A percentile compares a stretch with the other conserved stretches of the same genome.
These are phyloP conservation scores for Gastrolobium bilobum DNA, from an alignment of 306 rosid genomes.

Conservation along the genomic window DNA sequence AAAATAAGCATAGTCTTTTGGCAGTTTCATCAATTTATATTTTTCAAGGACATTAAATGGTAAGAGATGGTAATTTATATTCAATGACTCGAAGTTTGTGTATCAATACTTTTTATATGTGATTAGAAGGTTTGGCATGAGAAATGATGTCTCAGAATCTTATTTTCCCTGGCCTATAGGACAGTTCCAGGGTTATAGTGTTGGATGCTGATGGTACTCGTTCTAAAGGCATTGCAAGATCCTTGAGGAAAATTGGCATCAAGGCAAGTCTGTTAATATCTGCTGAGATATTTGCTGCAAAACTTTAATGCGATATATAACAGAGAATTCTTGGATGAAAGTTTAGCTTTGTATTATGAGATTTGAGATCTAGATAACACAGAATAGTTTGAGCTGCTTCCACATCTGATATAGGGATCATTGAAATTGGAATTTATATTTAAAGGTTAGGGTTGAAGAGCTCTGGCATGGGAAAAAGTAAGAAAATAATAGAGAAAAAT, in stretches of 20 bases:
- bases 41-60: constrained; percentile 13
- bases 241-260: constrained; percentile 85
- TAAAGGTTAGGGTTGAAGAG: constrained; percentile 44
- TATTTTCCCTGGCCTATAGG: constrained; percentile 79
- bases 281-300: constrained; percentile 43
- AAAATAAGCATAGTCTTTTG: constrained; percentile 28
- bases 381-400: constrained; percentile 8
- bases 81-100: constrained; percentile 34
- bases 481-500: constrained; percentile 31
- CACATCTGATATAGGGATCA: constrained; percentile 40
- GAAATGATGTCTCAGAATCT: constrained; percentile 56
- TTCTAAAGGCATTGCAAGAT: constrained; percentile 89
- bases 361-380: constrained; percentile 32
- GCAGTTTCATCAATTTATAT: constrained; percentile 28
- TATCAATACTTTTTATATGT: constrained; percentile 34
- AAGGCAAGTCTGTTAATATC: constrained; percentile 70
- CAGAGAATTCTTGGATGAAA: constrained; percentile 35
- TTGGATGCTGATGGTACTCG: constrained; percentile 89
- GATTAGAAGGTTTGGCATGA: constrained; percentile 52
- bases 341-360: constrained; percentile 12
- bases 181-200: constrained; percentile 90
- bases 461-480: constrained; percentile 8
- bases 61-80: constrained; percentile 20
- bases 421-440: constrained; percentile 36
- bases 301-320: constrained; percentile 10